phyloP scores from a whole-genome alignment of 1,139 yeast species.

The Taphrina betulina region DNA sequence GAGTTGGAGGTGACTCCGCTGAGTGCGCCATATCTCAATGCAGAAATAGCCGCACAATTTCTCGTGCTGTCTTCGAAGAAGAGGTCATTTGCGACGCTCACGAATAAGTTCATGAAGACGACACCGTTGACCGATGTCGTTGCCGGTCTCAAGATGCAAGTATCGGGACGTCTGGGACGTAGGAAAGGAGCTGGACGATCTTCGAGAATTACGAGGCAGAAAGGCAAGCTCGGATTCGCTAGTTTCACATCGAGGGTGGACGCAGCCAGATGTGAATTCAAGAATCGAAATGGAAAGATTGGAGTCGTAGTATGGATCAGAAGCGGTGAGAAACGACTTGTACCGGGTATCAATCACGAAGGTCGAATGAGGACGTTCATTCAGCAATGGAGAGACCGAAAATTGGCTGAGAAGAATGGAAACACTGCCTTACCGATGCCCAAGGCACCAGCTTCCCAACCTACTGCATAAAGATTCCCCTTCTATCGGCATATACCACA shows the following conservation, averaged over 20 bases:
- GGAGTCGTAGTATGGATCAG: constrained; percentile 31
- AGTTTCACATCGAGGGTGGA: constrained; percentile 26
- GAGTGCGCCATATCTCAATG: constrained; percentile 31
- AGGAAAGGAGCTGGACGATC: constrained; percentile 29
- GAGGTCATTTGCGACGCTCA: constrained; percentile 19
- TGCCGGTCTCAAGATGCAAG: constrained; percentile 28
- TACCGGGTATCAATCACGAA: constrained; percentile 20
- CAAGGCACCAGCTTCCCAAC: too few relatives aligned
- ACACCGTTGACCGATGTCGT: constrained; percentile 26
- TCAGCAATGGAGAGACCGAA: constrained; percentile 24
- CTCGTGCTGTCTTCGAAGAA: constrained; percentile 28
- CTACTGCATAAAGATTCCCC: too few relatives aligned
- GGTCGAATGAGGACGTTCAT: constrained; percentile 28
- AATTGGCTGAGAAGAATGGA: constrained; percentile 14
- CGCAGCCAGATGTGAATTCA: constrained; percentile 30
- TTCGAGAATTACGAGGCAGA: constrained; percentile 26
- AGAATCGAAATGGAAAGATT: constrained; percentile 30
- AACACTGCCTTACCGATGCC: too few relatives aligned
- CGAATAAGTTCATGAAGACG: constrained; percentile 26
- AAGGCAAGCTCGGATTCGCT: constrained; percentile 30
- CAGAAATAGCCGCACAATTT: constrained; percentile 29
- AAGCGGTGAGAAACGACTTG: constrained; percentile 24
- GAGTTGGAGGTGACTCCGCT: constrained; percentile 28
- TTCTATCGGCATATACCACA: too few relatives aligned
- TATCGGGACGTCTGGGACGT: constrained; percentile 28